Evolutionary conservation across 75 land plant genomes (phyloP), one percentile per base, ranked within the genome.

Genomic region (Adiantum capillusveneris): DNA sequence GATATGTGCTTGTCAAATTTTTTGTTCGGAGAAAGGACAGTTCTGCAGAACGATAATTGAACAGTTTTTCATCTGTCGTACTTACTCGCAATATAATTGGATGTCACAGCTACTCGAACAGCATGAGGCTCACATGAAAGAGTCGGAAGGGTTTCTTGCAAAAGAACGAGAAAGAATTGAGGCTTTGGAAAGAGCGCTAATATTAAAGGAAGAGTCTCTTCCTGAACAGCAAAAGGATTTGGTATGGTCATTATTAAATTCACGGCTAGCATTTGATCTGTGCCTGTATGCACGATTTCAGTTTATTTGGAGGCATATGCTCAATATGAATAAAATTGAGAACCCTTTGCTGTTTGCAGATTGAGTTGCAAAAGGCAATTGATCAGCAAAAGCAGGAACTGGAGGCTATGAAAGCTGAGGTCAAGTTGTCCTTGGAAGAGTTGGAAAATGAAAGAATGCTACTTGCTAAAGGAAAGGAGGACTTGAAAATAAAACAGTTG

Each of bases 381-480:
- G 74, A 66, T 19, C 62, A 71, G 27, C 78, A 77, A 20, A 78
- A 84, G 54, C 43, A 54, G 53, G 63, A 50, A 18, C 51, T 83
- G 56, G 75, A 71, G 57, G 37, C 29, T 20, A 78, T 44, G 56
- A 85, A 58, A 21, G 46, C 56, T 26, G 83, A 79, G 25, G 66
- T 78, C 66, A 78, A 88, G 30, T 22, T 29, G 45, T 54, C 60
- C 22, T 43, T 52, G 53, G 71, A 74, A 31, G 85, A 82, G 53
- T 39, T 93, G 43, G 73, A 74, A 29, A 31, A 36, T 22, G 72
- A 64, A 28, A 63, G 64, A 5, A 68, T 54, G 48, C 11, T 56
- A 19, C 58, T 81, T 30, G 84, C 54, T 29, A 27, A 50, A 17
- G 73, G 64, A 19, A 71, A 80, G 52, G 79, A 78, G 53, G 94